A percentile compares a stretch with the other conserved stretches of the same genome.
These are phyloP conservation scores for Cucumis melo DNA, from an alignment of 306 rosid genomes.

Conservation along the genomic window DNA sequence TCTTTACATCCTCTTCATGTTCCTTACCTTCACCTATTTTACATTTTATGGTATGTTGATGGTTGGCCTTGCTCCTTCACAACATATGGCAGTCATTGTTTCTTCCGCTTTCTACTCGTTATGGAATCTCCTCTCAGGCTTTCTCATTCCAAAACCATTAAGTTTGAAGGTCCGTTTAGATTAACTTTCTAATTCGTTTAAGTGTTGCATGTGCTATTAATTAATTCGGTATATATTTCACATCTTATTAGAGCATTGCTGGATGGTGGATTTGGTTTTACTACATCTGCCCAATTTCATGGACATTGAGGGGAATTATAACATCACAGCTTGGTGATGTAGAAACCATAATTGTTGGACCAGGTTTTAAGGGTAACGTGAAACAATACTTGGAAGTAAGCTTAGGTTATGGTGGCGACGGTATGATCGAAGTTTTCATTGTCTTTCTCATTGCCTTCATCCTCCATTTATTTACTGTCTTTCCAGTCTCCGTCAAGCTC, in stretches of 20 bases:
- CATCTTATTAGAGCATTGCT: conserved; percentile 40
- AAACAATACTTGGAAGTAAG: conserved; percentile 36
- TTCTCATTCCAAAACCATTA: conserved; percentile 75
- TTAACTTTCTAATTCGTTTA: no score
- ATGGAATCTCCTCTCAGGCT: conserved; percentile 96
- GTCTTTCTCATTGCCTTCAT: conserved; percentile 42
- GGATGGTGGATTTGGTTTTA: conserved; percentile 95
- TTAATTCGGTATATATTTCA: no score
- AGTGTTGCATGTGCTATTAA: no score
- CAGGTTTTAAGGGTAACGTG: conserved; percentile 65
- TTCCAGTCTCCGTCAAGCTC: conserved; percentile 54
- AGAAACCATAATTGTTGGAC: conserved; percentile 39
- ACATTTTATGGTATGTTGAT: conserved; percentile 95
- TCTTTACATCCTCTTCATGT: conserved; percentile 71
- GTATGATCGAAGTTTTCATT: conserved; percentile 44
- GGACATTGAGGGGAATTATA: conserved; percentile 79
- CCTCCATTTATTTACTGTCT: conserved; percentile 44
- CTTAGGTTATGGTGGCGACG: conserved; percentile 42
- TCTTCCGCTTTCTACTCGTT: conserved; percentile 92
- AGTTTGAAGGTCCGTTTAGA: conserved; percentile 2
- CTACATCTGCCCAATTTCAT: conserved; percentile 71
- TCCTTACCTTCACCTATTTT: conserved; percentile 88
- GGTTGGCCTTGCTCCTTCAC: conserved; percentile 76
- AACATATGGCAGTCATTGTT: conserved; percentile 61
- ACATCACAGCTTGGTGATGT: conserved; percentile 90